Base-by-base conservation (phyloP, 225 moss, liverwort and hornwort species). In the Straminergon stramineum region DNA sequence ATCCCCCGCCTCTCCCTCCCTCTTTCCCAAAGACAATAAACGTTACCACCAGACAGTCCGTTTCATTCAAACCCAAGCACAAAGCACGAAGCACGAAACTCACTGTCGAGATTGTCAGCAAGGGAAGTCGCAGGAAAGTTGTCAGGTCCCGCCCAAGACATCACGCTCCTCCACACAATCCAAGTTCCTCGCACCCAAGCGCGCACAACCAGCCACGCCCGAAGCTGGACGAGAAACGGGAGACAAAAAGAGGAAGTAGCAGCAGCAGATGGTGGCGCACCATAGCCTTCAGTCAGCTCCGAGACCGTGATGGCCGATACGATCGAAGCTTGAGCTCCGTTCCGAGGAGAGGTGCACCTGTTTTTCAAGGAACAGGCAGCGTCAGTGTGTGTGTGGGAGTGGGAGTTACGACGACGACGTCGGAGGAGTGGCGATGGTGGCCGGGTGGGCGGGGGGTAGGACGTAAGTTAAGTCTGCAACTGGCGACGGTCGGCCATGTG, bases 61-160 rank as follows among this genome's bases (percentile, higher is more conserved):
- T 26, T 67, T 66, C 52, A 26, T 26, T 67, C 48, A 52, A 37
- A 35, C 31, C 75, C 32, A 32, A 52, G 30, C 22, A 22, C 48
- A 9, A 48, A 48, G 48, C 48, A 48, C 48, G 48, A 48, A 75
- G 75, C 30, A 51, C 34, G 48, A 60, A 45, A 89, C 96, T 91
- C 87, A 97, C 97, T 98, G 84, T 97, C 98, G 81, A 98, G 97
- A 92, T 98, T 98, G 85, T 98, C 98, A 57, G 97, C 97, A 79
- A 98, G 96, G 45, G 98, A 97, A 88, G 97, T 98, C n/a, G 96
- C 97, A 96, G 97, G 98, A 89, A 97, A 98, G 91, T 95, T 95
- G 91, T 95, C 95, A 83, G 95, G 96, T 90, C 95, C 98, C 84
- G 97, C 91, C 98, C 97, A 98, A 94, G 97, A 98, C 98, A 98